phyloP scores from a whole-genome alignment of 164 flowering plant species.

The Aristolochia contorta region DNA sequence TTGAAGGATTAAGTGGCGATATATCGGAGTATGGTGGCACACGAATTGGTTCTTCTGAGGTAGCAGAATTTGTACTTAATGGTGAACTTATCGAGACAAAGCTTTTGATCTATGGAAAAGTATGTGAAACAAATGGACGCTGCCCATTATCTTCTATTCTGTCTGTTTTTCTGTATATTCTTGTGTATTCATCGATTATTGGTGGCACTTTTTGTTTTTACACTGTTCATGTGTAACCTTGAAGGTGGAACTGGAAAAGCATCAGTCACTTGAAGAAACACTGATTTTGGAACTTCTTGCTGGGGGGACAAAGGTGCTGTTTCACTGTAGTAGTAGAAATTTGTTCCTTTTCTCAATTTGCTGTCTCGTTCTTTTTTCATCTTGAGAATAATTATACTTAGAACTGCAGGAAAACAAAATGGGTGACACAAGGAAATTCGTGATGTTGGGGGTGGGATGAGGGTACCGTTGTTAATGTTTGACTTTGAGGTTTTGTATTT shows the following conservation, averaged over 20 bases:
- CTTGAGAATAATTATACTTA: too few relatives aligned
- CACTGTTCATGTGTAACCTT: slow-evolving; percentile 1
- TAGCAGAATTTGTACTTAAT: slow-evolving; percentile 79
- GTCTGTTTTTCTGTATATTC: not conserved
- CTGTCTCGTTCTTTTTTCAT: too few relatives aligned
- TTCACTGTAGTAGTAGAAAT: not conserved
- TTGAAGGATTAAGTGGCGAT: slow-evolving; percentile 33
- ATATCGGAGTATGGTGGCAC: slow-evolving; percentile 23
- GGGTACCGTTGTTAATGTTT: too few relatives aligned
- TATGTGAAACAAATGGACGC: slow-evolving; percentile 14
- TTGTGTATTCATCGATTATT: not conserved
- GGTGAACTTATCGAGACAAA: slow-evolving; percentile 74
- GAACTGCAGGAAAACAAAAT: too few relatives aligned
- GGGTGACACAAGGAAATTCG: too few relatives aligned
- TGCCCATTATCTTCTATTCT: not conserved
- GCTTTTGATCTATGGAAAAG: slow-evolving; percentile 80
- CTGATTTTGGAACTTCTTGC: slow-evolving; percentile 77
- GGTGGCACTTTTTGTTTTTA: not conserved
- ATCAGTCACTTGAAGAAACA: slow-evolving; percentile 39
- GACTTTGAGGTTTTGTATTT: too few relatives aligned
- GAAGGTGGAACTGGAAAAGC: slow-evolving; percentile 36
- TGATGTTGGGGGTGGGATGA: too few relatives aligned
- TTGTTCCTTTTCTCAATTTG: not conserved
- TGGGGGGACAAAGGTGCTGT: slow-evolving; percentile 79
- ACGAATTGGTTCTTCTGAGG: slow-evolving; percentile 22